Percentiles rank a stretch among this genome's conserved stretches.
These are phyloP conservation scores for Solanum chilense DNA, from an alignment of 257 asterid species.

Conservation along the genomic window DNA sequence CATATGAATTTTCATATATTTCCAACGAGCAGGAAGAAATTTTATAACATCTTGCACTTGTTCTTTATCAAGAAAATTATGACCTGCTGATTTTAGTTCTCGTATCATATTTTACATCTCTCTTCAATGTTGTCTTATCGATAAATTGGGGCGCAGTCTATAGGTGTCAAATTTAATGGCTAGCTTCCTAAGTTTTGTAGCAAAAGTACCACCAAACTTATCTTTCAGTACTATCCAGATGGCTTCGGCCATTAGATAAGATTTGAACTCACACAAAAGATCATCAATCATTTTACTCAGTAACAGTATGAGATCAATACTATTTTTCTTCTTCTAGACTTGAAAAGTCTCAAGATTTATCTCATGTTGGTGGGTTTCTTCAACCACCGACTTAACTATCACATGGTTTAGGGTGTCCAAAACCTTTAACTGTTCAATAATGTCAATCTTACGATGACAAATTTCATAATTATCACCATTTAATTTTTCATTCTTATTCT, in stretches of 20 bases:
- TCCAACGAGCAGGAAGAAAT: neutral
- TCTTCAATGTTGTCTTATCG: neutral
- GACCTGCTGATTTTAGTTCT: neutral
- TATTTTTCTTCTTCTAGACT: neutral
- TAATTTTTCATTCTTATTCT: neutral
- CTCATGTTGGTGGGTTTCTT: neutral
- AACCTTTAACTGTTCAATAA: no score
- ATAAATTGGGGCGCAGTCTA: neutral
- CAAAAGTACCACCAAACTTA: neutral
- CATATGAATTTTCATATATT: neutral
- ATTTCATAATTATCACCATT: neutral
- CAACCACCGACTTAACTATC: neutral
- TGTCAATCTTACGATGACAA: neutral
- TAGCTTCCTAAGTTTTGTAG: neutral
- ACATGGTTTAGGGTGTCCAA: neutral
- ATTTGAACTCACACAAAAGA: neutral
- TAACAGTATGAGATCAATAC: neutral
- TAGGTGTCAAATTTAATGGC: neutral
- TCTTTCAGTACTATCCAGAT: neutral
- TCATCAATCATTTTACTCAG: neutral
- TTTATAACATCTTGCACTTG: neutral
- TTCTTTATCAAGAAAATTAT: neutral
- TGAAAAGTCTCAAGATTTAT: neutral
- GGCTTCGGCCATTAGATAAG: neutral
- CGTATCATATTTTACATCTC: neutral